Evolutionary conservation across 306 rosid species (phyloP), one percentile per base, ranked within the genome.

Genomic region (Canavalia ensiformis): DNA sequence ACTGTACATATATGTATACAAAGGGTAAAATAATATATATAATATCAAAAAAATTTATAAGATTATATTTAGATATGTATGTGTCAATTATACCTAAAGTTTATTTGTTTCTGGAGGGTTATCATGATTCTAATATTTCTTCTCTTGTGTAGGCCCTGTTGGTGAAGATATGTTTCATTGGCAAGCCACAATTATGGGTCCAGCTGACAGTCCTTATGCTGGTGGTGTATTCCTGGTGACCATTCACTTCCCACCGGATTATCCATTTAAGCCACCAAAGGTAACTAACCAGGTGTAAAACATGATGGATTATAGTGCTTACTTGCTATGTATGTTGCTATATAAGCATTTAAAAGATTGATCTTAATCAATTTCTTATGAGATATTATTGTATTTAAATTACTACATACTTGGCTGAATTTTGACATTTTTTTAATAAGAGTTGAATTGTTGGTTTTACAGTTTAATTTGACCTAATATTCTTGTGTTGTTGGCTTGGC

Each of bases 201-300:
- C 89, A 18, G 78, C 72, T 29, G 91, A 88, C 49, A 88, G 91
- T 47, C 91, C 91, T 12, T 88, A 83, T 74, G 84, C 88, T 49
- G 91, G 91, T 3, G 91, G 91, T 64, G 89, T 88, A 66, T 88
- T 88, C 79, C 77, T 86, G 29, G 89, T 88, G 25, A 77, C 68
- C 58, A 86, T 88, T 63, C 86, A 88, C 71, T 88, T 88, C 81
- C 91, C 91, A 35, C 91, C 91, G 4, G 91, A 88, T 81, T 88
- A 88, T 83, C 91, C 91, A 58, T 86, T 88, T 62, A 88, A 88
- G 67, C 91, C 91, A 11, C 91, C 91, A 18, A 88, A 88, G 91
- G 91, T 88, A 77, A 72, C 37, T 71, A 79, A 69, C 30, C 10
- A 9, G 7, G 5, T 30, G n/a, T 58, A 51, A 49, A 72, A 44